Evolutionary conservation across 75 land plant genomes (phyloP).

Genomic region (Cryptomeria japonica): DNA sequence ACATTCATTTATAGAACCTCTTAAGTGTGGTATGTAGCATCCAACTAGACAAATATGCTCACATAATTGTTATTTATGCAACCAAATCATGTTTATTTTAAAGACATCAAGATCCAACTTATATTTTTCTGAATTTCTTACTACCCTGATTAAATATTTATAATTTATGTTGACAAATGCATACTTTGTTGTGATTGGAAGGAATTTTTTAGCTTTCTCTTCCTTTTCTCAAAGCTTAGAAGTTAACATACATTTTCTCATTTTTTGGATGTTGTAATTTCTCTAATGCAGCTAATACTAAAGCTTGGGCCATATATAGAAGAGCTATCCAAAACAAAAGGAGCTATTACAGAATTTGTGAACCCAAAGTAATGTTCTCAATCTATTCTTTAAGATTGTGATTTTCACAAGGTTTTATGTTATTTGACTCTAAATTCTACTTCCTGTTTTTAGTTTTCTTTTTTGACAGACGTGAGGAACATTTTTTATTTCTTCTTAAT

Average conservation of each 20-base stretch:
- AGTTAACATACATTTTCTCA: neutral
- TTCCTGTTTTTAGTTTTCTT: neutral
- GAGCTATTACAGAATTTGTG: slow-evolving; percentile 93
- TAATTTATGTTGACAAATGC: neutral
- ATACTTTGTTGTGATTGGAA: neutral
- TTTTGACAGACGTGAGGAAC: neutral
- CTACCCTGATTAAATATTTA: no score
- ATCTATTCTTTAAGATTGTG: neutral
- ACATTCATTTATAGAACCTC: no score
- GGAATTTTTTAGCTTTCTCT: neutral
- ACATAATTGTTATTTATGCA: neutral
- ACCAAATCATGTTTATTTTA: neutral
- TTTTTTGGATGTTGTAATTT: neutral
- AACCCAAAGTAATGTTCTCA: slow-evolving; percentile 79
- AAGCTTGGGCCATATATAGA: slow-evolving; percentile 81
- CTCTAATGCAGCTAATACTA: slow-evolving; percentile 70
- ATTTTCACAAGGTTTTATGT: neutral
- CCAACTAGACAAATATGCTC: neutral
- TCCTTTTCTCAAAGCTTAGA: neutral
- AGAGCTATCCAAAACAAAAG: slow-evolving; percentile 83
- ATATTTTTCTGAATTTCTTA: neutral
- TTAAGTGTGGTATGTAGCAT: neutral
- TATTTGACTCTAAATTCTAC: neutral
- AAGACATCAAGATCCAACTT: neutral
- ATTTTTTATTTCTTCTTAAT: neutral